These are phyloP conservation scores for Vaccinium myrtillus DNA, from an alignment of 148 eudicot species.

Conservation along the genomic window DNA sequence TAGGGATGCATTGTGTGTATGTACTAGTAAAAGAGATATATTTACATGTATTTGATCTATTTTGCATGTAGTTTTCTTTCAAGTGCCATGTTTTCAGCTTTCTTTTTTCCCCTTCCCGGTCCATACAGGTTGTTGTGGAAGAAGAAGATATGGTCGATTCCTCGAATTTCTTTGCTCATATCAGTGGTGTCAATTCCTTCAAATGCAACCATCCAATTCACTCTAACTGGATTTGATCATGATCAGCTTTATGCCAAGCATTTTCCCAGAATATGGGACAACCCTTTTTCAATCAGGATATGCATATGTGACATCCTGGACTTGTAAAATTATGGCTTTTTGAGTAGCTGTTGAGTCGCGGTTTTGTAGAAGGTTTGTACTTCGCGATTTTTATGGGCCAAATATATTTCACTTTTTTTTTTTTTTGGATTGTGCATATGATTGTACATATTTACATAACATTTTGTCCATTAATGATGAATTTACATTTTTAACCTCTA, in stretches of 20 bases:
- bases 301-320: not conserved
- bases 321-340: not conserved
- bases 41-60: no score
- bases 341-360: not conserved
- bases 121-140: conserved; percentile 42
- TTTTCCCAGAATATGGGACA: not conserved
- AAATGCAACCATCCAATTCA: conserved; percentile 64
- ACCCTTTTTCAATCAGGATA: not conserved
- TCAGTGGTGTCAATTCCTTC: conserved; percentile 68
- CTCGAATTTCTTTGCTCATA: conserved; percentile 63
- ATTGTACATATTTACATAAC: no score
- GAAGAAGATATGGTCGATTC: conserved; percentile 56
- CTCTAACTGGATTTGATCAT: conserved; percentile 51
- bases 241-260: not conserved
- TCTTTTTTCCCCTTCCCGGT: not conserved
- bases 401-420: no score
- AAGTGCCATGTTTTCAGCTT: not conserved
- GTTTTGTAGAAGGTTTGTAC: no score
- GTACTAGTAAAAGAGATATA: no score
- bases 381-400: no score
- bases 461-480: no score
- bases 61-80: no score
- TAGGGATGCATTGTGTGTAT: no score
- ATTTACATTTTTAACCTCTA: no score
- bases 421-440: no score